phyloP scores from a whole-genome alignment of 257 asterid genomes.

The Lycium barbarum region DNA sequence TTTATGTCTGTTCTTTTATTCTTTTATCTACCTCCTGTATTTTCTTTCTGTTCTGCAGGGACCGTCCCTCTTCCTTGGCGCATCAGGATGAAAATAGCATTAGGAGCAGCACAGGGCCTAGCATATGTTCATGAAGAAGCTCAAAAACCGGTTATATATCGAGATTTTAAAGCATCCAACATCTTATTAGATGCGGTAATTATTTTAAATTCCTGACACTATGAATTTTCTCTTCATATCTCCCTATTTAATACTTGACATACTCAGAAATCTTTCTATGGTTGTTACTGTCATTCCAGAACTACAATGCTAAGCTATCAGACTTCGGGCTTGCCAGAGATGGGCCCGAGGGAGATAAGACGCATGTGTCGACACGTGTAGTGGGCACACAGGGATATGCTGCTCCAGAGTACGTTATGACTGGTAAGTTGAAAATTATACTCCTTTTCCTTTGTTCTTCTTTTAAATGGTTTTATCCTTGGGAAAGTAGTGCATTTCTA shows the following conservation, averaged over 20 bases:
- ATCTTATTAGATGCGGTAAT: conserved; percentile 86
- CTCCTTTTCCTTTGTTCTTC: background rate
- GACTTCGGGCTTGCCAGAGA: background rate
- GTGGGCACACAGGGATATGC: background rate
- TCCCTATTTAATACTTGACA: background rate
- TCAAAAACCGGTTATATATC: conserved; percentile 87
- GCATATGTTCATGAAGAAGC: conserved; percentile 98
- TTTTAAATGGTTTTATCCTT: background rate
- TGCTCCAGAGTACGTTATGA: background rate
- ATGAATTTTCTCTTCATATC: background rate
- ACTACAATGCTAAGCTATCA: conserved; percentile 27
- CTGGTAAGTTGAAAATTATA: background rate
- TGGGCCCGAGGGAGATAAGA: background rate
- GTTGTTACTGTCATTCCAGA: conserved; percentile 52
- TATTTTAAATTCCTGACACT: conserved; percentile 10
- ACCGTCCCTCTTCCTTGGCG: conserved; percentile 98
- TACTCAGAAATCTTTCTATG: conserved; percentile 29
- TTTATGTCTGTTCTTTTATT: conserved; percentile 6
- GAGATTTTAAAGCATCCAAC: conserved; percentile 98
- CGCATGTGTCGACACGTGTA: background rate
- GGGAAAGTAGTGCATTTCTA: background rate
- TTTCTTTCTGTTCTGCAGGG: conserved; percentile 52
- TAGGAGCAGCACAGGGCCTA: conserved; percentile 97
- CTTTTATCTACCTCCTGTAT: background rate
- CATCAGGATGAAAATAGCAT: conserved; percentile 93